phyloP scores from a whole-genome alignment of 2,329 filamentous ascomycete genomes.

The Cordyceps sp. region DNA sequence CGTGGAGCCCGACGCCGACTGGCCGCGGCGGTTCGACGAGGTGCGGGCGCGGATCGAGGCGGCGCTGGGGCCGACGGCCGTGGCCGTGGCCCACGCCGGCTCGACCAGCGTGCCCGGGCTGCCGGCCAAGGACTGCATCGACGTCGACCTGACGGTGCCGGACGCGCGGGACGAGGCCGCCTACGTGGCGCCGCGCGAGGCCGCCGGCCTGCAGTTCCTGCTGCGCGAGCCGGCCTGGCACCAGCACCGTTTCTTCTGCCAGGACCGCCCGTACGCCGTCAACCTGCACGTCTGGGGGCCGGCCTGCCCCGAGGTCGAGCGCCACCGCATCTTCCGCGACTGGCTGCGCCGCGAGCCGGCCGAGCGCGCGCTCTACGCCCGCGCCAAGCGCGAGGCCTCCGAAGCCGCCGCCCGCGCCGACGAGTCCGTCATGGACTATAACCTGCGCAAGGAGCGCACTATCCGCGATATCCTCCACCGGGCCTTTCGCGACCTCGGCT shows the following conservation, averaged over 20 bases:
- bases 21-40: not conserved
- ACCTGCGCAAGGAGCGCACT: constrained; percentile 18
- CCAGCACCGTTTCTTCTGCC: constrained; percentile 27
- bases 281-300: constrained; percentile 33
- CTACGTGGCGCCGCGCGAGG: constrained; percentile 25
- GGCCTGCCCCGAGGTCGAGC: constrained; percentile 20
- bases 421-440: constrained; percentile 21
- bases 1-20: not conserved
- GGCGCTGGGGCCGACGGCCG: constrained; percentile 6
- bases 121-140: constrained; percentile 33
- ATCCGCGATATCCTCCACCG: constrained; percentile 18
- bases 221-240: constrained; percentile 28
- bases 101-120: constrained; percentile 33
- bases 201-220: constrained; percentile 26
- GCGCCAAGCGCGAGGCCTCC: constrained; percentile 19
- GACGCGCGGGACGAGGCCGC: constrained; percentile 21
- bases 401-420: constrained; percentile 10
- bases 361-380: constrained; percentile 23
- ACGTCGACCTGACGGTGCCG: constrained; percentile 30
- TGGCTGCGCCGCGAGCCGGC: constrained; percentile 18
- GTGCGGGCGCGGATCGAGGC: not conserved
- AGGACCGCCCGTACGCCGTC: constrained; percentile 15
- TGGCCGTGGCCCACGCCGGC: constrained; percentile 27
- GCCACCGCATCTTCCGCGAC: constrained; percentile 25
- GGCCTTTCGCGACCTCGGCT: constrained; percentile 5